Evolutionary conservation across 1,139 yeast species (phyloP).

Genomic region (Pichia sp.): DNA sequence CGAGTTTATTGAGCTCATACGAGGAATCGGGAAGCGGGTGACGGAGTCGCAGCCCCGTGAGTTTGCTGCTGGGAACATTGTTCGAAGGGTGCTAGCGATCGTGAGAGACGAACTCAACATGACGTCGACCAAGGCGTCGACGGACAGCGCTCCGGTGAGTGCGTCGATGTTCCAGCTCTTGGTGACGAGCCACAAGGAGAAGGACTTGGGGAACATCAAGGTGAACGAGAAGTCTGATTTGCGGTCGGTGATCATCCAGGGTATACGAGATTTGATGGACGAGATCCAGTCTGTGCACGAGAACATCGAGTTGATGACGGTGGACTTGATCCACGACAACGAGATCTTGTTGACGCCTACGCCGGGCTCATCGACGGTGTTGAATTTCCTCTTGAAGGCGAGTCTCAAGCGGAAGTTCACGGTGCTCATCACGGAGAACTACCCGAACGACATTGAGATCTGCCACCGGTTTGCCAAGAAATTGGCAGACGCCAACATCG

Average conservation of each 20-base stretch:
- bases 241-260: slow-evolving; percentile 87
- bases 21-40: slow-evolving; percentile 56
- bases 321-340: slow-evolving; percentile 91
- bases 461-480: slow-evolving; percentile 79
- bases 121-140: slow-evolving; percentile 18
- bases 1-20: slow-evolving; percentile 66
- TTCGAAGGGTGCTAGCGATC: slow-evolving; percentile 81
- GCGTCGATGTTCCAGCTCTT: slow-evolving; percentile 86
- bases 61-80: slow-evolving; percentile 84
- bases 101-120: slow-evolving; percentile 74
- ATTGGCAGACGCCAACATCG: slow-evolving; percentile 81
- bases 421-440: slow-evolving; percentile 87
- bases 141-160: slow-evolving; percentile 50
- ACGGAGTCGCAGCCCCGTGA: slow-evolving; percentile 72
- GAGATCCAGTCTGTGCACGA: slow-evolving; percentile 89
- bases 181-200: slow-evolving; percentile 42
- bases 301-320: slow-evolving; percentile 83
- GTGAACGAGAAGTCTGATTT: slow-evolving; percentile 43
- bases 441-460: slow-evolving; percentile 73
- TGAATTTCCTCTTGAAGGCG: slow-evolving; percentile 81
- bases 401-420: slow-evolving; percentile 87
- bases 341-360: slow-evolving; percentile 91
- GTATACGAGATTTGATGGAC: slow-evolving; percentile 87
- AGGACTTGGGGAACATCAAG: slow-evolving; percentile 15
- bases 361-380: slow-evolving; percentile 87